These are phyloP conservation scores for Lachancea sp. DNA, from an alignment of 805 yeast species.

Conservation along the genomic window DNA sequence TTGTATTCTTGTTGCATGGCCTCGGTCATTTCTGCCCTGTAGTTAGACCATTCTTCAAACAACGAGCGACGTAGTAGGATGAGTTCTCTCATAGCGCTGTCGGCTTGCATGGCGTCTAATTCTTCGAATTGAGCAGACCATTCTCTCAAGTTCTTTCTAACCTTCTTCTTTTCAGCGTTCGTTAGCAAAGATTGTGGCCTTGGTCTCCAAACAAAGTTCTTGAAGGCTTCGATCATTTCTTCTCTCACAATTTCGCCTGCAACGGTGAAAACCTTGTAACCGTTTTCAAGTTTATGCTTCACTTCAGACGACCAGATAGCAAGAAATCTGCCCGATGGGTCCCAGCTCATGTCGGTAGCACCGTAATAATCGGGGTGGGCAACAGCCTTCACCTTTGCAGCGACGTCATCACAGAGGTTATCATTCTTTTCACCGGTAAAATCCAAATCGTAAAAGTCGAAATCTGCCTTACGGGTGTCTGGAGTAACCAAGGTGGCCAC, in stretches of 20 bases:
- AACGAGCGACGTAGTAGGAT: conserved; percentile 76
- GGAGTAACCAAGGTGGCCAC: conserved; percentile 43
- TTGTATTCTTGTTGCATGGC: conserved; percentile 35
- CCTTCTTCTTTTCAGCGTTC: conserved; percentile 78
- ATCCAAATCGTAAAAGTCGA: conserved; percentile 83
- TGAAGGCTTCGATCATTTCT: conserved; percentile 75
- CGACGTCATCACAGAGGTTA: conserved; percentile 38
- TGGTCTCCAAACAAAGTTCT: conserved; percentile 94
- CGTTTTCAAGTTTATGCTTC: conserved; percentile 82
- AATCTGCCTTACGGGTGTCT: conserved; percentile 48
- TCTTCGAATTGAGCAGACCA: conserved; percentile 92
- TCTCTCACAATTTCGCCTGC: conserved; percentile 73
- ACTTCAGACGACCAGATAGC: conserved; percentile 84
- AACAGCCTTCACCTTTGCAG: conserved; percentile 55
- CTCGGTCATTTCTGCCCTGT: conserved; percentile 52
- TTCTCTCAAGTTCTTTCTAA: conserved; percentile 81
- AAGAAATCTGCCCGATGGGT: conserved; percentile 88
- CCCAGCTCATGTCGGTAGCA: conserved; percentile 85
- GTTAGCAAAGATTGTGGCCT: conserved; percentile 77
- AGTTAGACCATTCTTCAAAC: conserved; percentile 78
- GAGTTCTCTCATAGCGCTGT: conserved; percentile 83
- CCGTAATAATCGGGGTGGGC: conserved; percentile 64
- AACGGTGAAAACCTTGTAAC: conserved; percentile 80
- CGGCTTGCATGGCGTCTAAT: conserved; percentile 91
- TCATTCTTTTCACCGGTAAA: conserved; percentile 58